Evolutionary conservation across 148 eudicot species (phyloP), one percentile per base, ranked within the genome.

Genomic region (Nyssa sinensis): DNA sequence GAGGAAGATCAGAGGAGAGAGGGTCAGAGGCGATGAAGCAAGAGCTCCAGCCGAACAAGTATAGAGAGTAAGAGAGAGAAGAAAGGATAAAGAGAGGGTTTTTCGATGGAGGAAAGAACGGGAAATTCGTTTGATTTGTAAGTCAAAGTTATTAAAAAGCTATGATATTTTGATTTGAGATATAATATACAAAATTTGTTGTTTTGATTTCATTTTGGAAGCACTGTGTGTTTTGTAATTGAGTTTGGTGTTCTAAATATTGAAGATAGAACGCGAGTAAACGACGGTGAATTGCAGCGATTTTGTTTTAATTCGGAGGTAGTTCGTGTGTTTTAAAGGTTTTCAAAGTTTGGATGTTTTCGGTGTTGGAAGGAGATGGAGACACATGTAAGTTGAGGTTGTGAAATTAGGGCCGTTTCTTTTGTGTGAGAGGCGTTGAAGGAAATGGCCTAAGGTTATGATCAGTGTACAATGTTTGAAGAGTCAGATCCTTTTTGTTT

Each of bases 371-470:
- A 2, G 35, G 57, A 24, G 66, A 63, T 49, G 69, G 80, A 71
- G 71, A 78, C 80, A 74, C 64, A 41, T 74, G 70, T 69, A 17
- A 31, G 62, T 33, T 68, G 68, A 47, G 67, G 33, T 34, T 67
- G 30, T 51, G 76, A 31, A 35, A 29, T 14, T 21, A 61, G 33
- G 34, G 62, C 11, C 55, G 16, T 14, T 39, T 70, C 33, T 23
- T 62, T 62, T 27, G 17, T 12, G 19, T 23, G 19, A 62, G 65
- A 49, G 5, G 61, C 30, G 71, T 49, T 32, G 28, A 64, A 25
- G n/a, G 64, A 11, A 23, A 63, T 12, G 58, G 39, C 61, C 49
- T 58, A 74, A 29, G 75, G 65, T 82, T 77, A 73, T 86, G 87
- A 82, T 80, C 81, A 77, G 69, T 24, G 69, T 12, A 49, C 32